phyloP scores from a whole-genome alignment of 306 rosid species.

The Coriaria nepalensis region DNA sequence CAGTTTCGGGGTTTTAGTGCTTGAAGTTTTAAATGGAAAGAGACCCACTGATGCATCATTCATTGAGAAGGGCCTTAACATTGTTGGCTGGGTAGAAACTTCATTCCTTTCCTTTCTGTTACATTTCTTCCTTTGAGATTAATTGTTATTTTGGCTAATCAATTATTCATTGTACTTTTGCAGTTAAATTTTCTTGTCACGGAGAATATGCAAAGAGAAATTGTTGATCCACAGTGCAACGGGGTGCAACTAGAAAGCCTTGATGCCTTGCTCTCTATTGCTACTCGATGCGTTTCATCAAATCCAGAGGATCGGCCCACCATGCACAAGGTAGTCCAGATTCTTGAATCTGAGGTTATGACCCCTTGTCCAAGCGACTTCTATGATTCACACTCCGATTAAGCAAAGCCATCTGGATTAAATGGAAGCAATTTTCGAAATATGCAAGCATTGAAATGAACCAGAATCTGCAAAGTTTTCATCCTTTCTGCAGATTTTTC shows the following conservation, averaged over 20 bases:
- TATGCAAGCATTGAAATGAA: not conserved
- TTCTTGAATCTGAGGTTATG: constrained; percentile 90
- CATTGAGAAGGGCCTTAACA: constrained; percentile 92
- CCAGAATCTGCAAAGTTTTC: no score
- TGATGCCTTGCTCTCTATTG: constrained; percentile 68
- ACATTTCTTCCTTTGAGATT: constrained; percentile 11
- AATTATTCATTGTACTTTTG: not conserved
- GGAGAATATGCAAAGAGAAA: constrained; percentile 70
- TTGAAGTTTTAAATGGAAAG: constrained; percentile 88
- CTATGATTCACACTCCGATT: constrained; percentile 79
- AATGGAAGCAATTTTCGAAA: not conserved
- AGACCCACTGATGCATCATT: constrained; percentile 92
- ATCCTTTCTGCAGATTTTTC: no score
- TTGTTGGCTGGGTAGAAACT: constrained; percentile 84
- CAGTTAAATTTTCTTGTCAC: constrained; percentile 87
- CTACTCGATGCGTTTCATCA: constrained; percentile 82
- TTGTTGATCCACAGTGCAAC: constrained; percentile 67
- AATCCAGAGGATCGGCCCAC: constrained; percentile 90
- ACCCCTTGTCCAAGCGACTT: constrained; percentile 97
- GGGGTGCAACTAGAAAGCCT: constrained; percentile 88
- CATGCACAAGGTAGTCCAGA: constrained; percentile 91
- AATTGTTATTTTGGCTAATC: constrained; percentile 6
- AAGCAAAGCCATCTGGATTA: constrained; percentile 12
- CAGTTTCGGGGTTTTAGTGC: constrained; percentile 89
- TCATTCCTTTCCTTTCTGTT: not conserved